A percentile compares a stretch with the other conserved stretches of the same genome.
Conservation (phyloP, 2,329 filamentous ascomycete genomes). For the Paecilomyces sp. region DNA sequence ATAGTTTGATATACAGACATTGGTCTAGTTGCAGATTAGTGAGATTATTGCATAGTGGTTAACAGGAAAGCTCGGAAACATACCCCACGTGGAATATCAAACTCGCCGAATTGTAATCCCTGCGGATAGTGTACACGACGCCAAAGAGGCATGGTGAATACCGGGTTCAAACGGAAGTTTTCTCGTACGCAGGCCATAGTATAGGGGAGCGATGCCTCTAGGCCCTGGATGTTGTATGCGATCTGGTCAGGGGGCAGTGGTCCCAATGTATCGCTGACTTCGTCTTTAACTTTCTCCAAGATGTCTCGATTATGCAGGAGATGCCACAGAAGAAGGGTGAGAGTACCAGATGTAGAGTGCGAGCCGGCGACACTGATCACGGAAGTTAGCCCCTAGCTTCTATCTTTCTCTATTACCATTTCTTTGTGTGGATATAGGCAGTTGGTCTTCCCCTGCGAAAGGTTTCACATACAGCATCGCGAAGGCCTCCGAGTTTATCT, state of each 20-base stretch:
- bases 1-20: not conserved
- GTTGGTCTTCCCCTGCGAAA: not conserved
- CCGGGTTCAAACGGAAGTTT: conserved; percentile 7
- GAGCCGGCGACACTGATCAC: not conserved
- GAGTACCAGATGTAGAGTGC: not conserved
- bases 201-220: conserved; percentile 3
- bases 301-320: not conserved
- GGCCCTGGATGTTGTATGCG: not conserved
- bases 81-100: conserved; percentile 1
- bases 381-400: no score
- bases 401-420: no score
- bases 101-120: conserved; percentile 5
- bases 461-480: not conserved
- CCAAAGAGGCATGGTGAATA: conserved; percentile 8
- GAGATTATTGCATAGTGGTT: no score
- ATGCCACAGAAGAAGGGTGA: not conserved
- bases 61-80: not conserved
- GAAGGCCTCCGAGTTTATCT: not conserved
- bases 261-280: not conserved
- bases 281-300: not conserved
- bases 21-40: not conserved
- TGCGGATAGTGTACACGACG: conserved; percentile 2
- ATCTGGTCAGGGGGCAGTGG: not conserved
- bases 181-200: conserved; percentile 8
- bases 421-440: no score